Evolutionary conservation across 2,329 filamentous ascomycete species (phyloP), one percentile per base, ranked within the genome.

Genomic region (Penicillium sp.): DNA sequence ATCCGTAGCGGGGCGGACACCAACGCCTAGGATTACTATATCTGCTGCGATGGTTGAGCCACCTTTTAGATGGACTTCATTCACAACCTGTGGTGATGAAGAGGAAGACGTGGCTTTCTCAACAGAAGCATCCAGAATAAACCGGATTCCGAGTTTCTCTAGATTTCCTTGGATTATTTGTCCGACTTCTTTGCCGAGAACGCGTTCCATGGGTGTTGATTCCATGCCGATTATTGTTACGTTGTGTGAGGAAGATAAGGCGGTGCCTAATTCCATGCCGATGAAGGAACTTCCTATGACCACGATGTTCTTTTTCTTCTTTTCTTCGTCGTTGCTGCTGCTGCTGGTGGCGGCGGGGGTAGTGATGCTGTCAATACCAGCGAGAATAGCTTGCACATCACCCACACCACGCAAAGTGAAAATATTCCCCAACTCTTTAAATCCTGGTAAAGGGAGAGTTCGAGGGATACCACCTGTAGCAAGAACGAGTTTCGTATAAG

Each of bases 221-320:
- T 96, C 91, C 88, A 92, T 93, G 30, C 94, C 94, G 18, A 99
- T 79, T 33, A 97, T 85, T 7, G 88, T 88, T 13, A 99, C 91
- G 7, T 86, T 77, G 70, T 99, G 96, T 64, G 88, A 88, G 63
- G 88, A 88, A 37, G 88, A 86, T 0, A 95, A 76, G 46, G 78
- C 87, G 58, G 92, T 94, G 55, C 89, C 93, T n/a, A 95, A 84
- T 73, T 99, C 94, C 89, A 99, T 95, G 33, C 94, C 94, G 67
- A 99, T 99, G 73, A 99, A 99, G 0, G 91, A 96, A 52, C 89
- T 93, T 33, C 94, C 94, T 47, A 99, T 80, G 12, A 99, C 81
- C 40, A 96, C 91, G 60, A 99, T 85, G 73, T 96, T 97, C 81
- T 96, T 97, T 67, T 89, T 88, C 36, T 90, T 84, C 24, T 80